These are phyloP conservation scores for Alternaria sp. DNA, from an alignment of 2,329 filamentous ascomycete species.

Conservation along the genomic window DNA sequence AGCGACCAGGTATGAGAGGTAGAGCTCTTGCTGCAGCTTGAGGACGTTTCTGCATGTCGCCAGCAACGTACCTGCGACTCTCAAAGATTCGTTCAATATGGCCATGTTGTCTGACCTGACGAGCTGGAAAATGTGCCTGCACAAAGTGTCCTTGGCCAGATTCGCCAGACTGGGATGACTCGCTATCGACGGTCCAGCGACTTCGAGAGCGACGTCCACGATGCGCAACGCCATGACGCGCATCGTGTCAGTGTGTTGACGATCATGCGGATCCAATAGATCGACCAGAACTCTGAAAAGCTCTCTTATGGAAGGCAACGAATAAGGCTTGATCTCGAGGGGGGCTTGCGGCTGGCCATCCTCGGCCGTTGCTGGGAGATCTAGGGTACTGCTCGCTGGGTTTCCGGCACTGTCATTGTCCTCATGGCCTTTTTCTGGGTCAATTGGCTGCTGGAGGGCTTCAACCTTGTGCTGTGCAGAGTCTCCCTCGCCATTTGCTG, in stretches of 20 bases:
- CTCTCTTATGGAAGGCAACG: constrained; percentile 90
- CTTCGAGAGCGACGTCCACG: constrained; percentile 95
- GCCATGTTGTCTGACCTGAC: constrained; percentile 96
- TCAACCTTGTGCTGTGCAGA: constrained; percentile 45
- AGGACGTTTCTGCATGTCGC: constrained; percentile 89
- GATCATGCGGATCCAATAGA: constrained; percentile 90
- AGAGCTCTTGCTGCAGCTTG: constrained; percentile 96
- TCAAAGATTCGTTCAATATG: constrained; percentile 89
- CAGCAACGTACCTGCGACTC: constrained; percentile 88
- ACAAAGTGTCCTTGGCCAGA: constrained; percentile 91
- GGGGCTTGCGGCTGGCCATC: constrained; percentile 57
- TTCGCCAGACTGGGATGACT: constrained; percentile 87
- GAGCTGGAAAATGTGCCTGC: constrained; percentile 93
- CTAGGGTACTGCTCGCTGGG: constrained; percentile 54
- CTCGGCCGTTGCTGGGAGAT: constrained; percentile 51
- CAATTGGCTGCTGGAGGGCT: constrained; percentile 43
- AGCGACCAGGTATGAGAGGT: constrained; percentile 90
- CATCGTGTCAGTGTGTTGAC: constrained; percentile 92
- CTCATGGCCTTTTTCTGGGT: constrained; percentile 44
- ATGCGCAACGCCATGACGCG: constrained; percentile 97
- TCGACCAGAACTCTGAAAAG: constrained; percentile 93
- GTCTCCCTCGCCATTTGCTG: constrained; percentile 70
- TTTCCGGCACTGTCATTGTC: constrained; percentile 50
- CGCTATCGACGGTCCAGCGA: constrained; percentile 93
- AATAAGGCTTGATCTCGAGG: constrained; percentile 81